phyloP scores from a whole-genome alignment of 345 rosid genomes.

The Eucalyptus paniculata region DNA sequence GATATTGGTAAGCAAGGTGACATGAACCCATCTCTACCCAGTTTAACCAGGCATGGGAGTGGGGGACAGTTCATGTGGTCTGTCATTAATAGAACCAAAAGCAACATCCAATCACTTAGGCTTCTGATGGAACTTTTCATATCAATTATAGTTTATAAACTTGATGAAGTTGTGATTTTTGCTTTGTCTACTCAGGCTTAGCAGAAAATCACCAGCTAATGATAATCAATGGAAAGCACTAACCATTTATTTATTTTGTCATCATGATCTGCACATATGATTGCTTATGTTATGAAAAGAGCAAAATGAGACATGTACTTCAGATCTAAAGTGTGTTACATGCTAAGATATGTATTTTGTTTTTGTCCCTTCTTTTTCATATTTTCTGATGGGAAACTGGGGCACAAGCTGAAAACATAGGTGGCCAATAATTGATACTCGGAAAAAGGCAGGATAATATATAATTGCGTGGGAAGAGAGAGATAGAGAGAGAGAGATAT shows the following conservation, averaged over 20 bases:
- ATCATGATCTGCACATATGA: background rate
- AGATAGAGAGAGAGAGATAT: background rate
- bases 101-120: slow-evolving; percentile 11
- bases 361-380: background rate
- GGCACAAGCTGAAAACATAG: background rate
- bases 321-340: background rate
- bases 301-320: background rate
- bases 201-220: background rate
- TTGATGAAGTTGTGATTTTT: background rate
- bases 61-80: slow-evolving; percentile 85
- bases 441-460: background rate
- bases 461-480: background rate
- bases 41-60: slow-evolving; percentile 59
- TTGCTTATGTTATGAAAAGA: background rate
- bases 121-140: background rate
- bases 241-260: background rate
- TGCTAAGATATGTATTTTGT: background rate
- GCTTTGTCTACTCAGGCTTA: background rate
- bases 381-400: background rate
- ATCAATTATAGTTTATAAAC: background rate
- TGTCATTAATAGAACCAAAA: slow-evolving; percentile 23
- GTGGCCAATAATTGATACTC: slow-evolving; percentile 25
- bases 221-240: background rate
- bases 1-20: slow-evolving; percentile 51
- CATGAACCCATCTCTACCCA: slow-evolving; percentile 59